These are phyloP conservation scores for Rhodosporidiobolus odoratus DNA, from an alignment of 768 basidiomycete species.

Conservation along the genomic window DNA sequence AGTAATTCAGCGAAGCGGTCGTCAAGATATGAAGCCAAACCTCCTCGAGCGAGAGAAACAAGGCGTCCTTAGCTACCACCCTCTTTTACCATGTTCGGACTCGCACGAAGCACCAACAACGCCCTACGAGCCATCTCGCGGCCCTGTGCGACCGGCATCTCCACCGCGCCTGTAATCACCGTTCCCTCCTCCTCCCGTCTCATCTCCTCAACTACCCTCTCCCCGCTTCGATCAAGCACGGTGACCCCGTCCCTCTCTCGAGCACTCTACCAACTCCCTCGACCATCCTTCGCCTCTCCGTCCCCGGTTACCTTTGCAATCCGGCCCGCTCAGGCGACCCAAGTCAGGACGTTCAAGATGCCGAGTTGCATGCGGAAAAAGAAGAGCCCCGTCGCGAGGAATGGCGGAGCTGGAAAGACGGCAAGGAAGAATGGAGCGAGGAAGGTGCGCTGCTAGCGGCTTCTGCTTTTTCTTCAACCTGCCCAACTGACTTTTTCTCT, in stretches of 20 bases:
- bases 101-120: not conserved
- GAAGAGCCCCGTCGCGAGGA: constrained; percentile 16
- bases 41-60: not conserved
- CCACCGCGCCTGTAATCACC: not conserved
- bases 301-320: not conserved
- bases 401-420: constrained; percentile 22
- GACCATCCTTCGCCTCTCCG: not conserved
- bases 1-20: too few relatives aligned
- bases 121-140: not conserved
- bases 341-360: constrained; percentile 28
- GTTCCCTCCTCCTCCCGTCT: not conserved
- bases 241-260: not conserved
- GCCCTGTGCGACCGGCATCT: not conserved
- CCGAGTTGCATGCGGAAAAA: constrained; percentile 18
- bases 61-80: too few relatives aligned
- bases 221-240: not conserved
- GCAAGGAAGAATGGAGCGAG: constrained; percentile 10
- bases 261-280: not conserved
- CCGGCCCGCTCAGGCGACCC: not conserved
- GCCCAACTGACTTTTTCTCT: not conserved
- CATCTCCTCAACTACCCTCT: not conserved
- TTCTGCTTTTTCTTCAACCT: not conserved
- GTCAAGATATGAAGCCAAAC: too few relatives aligned
- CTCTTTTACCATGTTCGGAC: not conserved
- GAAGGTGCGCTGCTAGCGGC: not conserved